Conservation (phyloP, 768 basidiomycete species). For the Thelephora ganbajun region DNA sequence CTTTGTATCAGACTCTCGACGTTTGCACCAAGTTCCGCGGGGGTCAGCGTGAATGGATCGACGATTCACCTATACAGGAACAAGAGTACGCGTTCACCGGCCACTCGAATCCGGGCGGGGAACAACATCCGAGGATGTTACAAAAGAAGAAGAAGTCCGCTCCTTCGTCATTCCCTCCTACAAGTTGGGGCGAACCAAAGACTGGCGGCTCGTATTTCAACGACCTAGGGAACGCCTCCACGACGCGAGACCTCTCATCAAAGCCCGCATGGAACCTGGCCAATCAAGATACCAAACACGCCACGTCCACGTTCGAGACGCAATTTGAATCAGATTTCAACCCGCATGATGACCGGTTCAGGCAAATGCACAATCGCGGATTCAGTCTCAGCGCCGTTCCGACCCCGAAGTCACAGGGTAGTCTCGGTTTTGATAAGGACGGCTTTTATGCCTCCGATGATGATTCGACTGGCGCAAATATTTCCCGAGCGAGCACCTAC, state of each 20-base stretch:
- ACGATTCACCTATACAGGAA: slow-evolving; percentile 27
- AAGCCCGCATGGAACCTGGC: slow-evolving; percentile 1
- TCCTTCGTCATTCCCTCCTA: slow-evolving; percentile 43
- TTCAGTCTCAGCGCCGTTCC: slow-evolving; percentile 4
- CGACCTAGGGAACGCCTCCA: slow-evolving; percentile 9
- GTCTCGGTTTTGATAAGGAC: neutral
- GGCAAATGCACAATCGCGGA: slow-evolving; percentile 5
- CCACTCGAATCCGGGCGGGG: slow-evolving; percentile 20
- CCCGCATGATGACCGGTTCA: slow-evolving; percentile 17
- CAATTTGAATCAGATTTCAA: slow-evolving; percentile 31
- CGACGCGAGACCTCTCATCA: slow-evolving; percentile 7
- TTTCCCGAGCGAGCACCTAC: no score
- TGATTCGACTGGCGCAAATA: no score
- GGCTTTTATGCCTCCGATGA: no score
- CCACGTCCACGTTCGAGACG: slow-evolving; percentile 23
- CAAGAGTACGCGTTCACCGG: slow-evolving; percentile 45
- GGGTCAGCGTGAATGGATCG: slow-evolving; percentile 44
- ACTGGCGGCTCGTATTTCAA: slow-evolving; percentile 43
- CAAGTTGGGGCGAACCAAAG: slow-evolving; percentile 40
- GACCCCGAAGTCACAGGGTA: neutral
- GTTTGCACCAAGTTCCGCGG: slow-evolving; percentile 59
- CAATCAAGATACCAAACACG: slow-evolving; percentile 4
- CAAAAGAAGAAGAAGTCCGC: slow-evolving; percentile 33
- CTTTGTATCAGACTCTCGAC: slow-evolving; percentile 63
- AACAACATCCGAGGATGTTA: slow-evolving; percentile 6